Evolutionary conservation across 192 early-diverging fungal genomes (phyloP), one percentile per base, ranked within the genome.

Genomic region (Backusella parvicylindrica): DNA sequence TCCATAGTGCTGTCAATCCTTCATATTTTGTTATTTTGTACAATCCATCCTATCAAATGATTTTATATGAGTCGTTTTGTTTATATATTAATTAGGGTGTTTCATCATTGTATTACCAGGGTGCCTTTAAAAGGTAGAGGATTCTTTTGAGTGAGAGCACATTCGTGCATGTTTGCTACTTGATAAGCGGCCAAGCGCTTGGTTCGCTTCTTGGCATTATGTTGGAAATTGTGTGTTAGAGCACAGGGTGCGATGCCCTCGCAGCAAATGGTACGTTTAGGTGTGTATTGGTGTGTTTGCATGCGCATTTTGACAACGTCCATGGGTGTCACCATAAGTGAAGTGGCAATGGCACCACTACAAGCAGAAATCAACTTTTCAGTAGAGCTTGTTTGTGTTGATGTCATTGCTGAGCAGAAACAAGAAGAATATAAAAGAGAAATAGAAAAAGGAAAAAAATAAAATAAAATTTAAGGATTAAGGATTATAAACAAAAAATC

Each of bases 241-340:
- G 30, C 69, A 38, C 74, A 75, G 36, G 21, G 43, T 0, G 26
- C 43, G 26, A 69, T 31, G 2, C 33, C 36, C 23, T 37, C 21
- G 38, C 66, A 68, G 23, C 66, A 68, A 68, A 36, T 36, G 2
- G 66, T 35, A 12, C 36, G 23, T 38, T 73, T 63, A 12, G 71
- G 71, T 64, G 53, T 32, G 23, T 30, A 47, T 26, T 70, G 68
- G 75, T 89, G 88, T 21, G 90, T 86, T 78, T 96, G 95, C 78
- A 95, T 88, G 13, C 95, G 84, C 12, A 90, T 93, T 79, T 96
- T 96, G 53, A 96, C 86, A 18, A 96, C 91, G 78, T 96, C 95
- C 71, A 96, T 87, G 2, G 95, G 95, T 11, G 93, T 96, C 2
- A 92, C 92, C 89, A 81, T 80, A 3, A 96, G 77, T 1, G 94